Evolutionary conservation across 371 early-diverging fungal species (phyloP), one percentile per base, ranked within the genome.

Genomic region (Rhizopus sp.): DNA sequence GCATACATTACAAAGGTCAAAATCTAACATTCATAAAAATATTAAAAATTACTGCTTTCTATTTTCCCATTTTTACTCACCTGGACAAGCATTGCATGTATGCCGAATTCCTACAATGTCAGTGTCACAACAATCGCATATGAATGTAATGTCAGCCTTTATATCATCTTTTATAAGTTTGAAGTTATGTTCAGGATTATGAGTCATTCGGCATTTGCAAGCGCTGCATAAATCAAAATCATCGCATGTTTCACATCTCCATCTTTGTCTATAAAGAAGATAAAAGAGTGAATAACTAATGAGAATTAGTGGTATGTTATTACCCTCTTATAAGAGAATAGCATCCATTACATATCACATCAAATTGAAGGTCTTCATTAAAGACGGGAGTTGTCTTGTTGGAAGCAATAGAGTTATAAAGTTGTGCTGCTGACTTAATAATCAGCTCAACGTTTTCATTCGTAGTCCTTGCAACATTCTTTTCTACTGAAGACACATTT

Each of bases 211-310:
- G 5, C 37, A 45, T 46, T 66, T 63, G 48, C 83, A 83, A 35
- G 38, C 53, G 54, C 77, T 74, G 55, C 84, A 83, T 41, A 83
- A 66, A 56, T 83, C 81, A 59, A 65, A 81, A 49, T 83, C 72
- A 42, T 55, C 52, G 50, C 84, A 83, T 48, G 70, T 63, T 46
- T 55, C 41, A 58, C 81, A 83, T 35, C 72, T 71, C 64, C 64
- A 74, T 16, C 79, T 52, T 50, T 58, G 39, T 33, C 62, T 64
- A 55, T 46, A 29, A 56, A 12, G 13, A 39, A 35, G 23, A 35
- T 5, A 30, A 32, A 30, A 8, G 41, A 42, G 50, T 49, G 13
- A 42, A 58, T 41, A 50, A 30, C 17, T 52, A 42, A 46, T 41
- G 45, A 17, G 37, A 38, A 32, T 10, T 16, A 32, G 30, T 32